Evolutionary conservation across 164 flowering plant genomes (phyloP), one percentile per base, ranked within the genome.

Genomic region (Chimonanthus salicifolius): DNA sequence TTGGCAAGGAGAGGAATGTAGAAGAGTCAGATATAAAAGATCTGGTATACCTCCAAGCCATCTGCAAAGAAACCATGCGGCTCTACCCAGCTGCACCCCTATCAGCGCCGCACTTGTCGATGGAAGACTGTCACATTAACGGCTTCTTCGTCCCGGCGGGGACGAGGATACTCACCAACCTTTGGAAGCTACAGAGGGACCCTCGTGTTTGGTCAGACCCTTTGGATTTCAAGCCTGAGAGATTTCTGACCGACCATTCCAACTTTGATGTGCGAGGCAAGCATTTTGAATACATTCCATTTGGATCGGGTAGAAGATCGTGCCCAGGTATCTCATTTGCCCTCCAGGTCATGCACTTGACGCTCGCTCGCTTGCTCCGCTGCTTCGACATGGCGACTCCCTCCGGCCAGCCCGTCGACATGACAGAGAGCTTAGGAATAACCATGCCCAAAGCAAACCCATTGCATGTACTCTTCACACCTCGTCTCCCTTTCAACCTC

Each of bases 1-100:
- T 66, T 33, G 69, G 69, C 49, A 66, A 16, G 69, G 69, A 66
- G 10, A 80, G 76, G 1, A 44, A 84, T 45, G 3, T 44, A 13
- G 33, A 33, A 33, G 33, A 33, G 33, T 33, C 33, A 33, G 33
- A 33, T 33, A 33, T 33, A 33, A 33, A 68, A 21, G 7, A 68
- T 21, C 51, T 68, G 43, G 20, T 49, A 2, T 68, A 47, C 54
- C 33, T 68, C 21, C 71, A 47, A 47, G 58, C 58, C 20, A 68
- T 68, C n/a, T 0, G 9, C 16, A 68, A 68, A 13, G 54, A 68
- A 9, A 47, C 51, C n/a, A 68, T 68, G 54, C 71, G 71, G 20
- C 51, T 68, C 18, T 68, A 68, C 71, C 71, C 71, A 16, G 71
- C 71, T 4, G 43, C 33, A 6, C 54, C 71, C 1, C 58, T 68